phyloP scores from a whole-genome alignment of 495 filamentous ascomycete species.

The Ramalina peruviana region DNA sequence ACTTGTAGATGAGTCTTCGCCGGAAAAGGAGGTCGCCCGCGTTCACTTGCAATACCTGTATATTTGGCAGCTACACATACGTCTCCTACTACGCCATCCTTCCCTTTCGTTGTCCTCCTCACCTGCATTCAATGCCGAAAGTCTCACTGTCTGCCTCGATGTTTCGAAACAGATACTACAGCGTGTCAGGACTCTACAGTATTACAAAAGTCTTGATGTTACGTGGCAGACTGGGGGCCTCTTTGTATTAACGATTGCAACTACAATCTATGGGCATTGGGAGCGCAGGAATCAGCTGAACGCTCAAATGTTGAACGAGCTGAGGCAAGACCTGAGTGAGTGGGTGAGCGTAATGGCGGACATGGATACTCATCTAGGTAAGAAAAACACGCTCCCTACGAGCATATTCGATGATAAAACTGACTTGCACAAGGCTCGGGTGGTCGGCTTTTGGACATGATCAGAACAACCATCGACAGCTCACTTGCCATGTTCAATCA shows the following conservation, averaged over 20 bases:
- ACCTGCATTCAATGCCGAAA: conserved; percentile 45
- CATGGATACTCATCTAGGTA: conserved; percentile 48
- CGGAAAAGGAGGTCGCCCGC: conserved; percentile 35
- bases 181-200: conserved; percentile 41
- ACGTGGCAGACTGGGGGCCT: conserved; percentile 65
- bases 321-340: conserved; percentile 51
- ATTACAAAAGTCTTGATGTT: conserved; percentile 56
- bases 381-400: conserved; percentile 9
- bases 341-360: conserved; percentile 58
- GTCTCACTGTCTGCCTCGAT: conserved; percentile 53
- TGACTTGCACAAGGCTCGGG: conserved; percentile 25
- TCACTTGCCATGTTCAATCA: conserved; percentile 17
- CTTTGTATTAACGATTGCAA: conserved; percentile 61
- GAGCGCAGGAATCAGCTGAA: conserved; percentile 47
- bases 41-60: conserved; percentile 34
- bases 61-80: conserved; percentile 32
- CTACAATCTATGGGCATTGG: conserved; percentile 54
- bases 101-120: conserved; percentile 50
- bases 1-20: conserved; percentile 26
- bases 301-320: conserved; percentile 33
- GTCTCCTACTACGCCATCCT: conserved; percentile 51
- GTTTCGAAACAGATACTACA: conserved; percentile 48
- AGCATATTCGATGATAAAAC: conserved; percentile 2
- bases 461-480: conserved; percentile 20
- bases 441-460: conserved; percentile 18